Conservation (phyloP, 2,329 filamentous ascomycete genomes). For the Davidsoniella neocaledoniae region DNA sequence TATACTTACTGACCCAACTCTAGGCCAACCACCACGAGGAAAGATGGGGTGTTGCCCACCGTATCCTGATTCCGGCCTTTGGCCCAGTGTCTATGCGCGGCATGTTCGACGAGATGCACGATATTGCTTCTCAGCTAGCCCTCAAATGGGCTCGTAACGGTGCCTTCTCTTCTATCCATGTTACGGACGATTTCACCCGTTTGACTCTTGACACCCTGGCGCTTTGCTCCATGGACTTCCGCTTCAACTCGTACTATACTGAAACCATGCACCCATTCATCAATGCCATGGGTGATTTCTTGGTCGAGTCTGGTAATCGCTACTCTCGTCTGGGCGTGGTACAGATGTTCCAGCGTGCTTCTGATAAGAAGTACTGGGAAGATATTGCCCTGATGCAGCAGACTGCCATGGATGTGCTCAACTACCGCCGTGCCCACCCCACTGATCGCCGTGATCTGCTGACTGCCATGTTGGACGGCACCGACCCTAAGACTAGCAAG, state of each 20-base stretch:
- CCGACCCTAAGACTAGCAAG: slow-evolving; percentile 49
- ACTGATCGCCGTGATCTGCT: slow-evolving; percentile 48
- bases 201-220: slow-evolving; percentile 57
- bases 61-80: slow-evolving; percentile 50
- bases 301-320: slow-evolving; percentile 38
- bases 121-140: slow-evolving; percentile 47
- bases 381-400: slow-evolving; percentile 39
- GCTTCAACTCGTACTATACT: slow-evolving; percentile 61
- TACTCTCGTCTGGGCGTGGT: slow-evolving; percentile 26
- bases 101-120: slow-evolving; percentile 56
- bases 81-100: slow-evolving; percentile 48
- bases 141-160: slow-evolving; percentile 55
- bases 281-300: slow-evolving; percentile 46
- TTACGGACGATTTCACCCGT: slow-evolving; percentile 53
- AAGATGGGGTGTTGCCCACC: slow-evolving; percentile 52
- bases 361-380: slow-evolving; percentile 32
- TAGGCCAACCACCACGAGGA: slow-evolving; percentile 30
- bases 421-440: slow-evolving; percentile 37
- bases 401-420: slow-evolving; percentile 42
- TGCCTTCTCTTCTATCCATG: slow-evolving; percentile 35
- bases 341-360: slow-evolving; percentile 32
- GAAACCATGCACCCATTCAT: slow-evolving; percentile 56
- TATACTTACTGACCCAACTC: slow-evolving; percentile 15
- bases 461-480: slow-evolving; percentile 50
- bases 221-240: slow-evolving; percentile 52